phyloP scores from a whole-genome alignment of 1,139 yeast genomes.

The Zygosaccharomyces sapae region DNA sequence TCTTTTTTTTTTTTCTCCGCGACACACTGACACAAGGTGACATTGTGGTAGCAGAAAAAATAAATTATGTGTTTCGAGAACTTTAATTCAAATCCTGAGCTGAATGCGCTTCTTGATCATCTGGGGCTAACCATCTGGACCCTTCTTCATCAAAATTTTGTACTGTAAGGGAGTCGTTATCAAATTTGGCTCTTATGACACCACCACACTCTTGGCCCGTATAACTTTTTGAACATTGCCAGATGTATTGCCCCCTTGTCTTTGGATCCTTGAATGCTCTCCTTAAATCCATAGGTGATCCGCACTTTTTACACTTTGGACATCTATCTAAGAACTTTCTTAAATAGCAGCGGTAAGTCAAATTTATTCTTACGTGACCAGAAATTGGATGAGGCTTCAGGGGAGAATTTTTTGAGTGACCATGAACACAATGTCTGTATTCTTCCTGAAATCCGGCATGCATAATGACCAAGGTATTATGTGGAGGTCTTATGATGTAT shows the following conservation, averaged over 20 bases:
- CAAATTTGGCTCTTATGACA: conserved; percentile 48
- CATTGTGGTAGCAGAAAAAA: neutral
- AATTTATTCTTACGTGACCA: conserved; percentile 51
- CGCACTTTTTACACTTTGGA: conserved; percentile 52
- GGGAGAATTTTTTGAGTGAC: conserved; percentile 35
- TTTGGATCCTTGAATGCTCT: conserved; percentile 44
- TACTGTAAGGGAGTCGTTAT: conserved; percentile 34
- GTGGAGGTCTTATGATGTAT: conserved; percentile 16
- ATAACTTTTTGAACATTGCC: conserved; percentile 48
- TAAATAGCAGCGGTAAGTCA: conserved; percentile 56
- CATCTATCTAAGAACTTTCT: conserved; percentile 35
- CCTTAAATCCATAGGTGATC: conserved; percentile 45
- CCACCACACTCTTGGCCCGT: conserved; percentile 43
- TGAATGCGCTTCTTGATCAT: conserved; percentile 30
- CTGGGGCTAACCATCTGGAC: conserved; percentile 40
- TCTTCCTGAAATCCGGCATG: conserved; percentile 74
- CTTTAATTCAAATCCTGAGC: neutral
- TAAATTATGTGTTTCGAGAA: neutral
- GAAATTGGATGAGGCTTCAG: conserved; percentile 45
- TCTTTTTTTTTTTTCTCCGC: neutral
- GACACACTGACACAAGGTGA: neutral
- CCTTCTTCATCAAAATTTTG: conserved; percentile 24
- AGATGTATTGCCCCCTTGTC: conserved; percentile 49
- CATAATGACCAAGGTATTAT: conserved; percentile 53
- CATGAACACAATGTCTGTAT: conserved; percentile 55